phyloP scores from a whole-genome alignment of 2,329 filamentous ascomycete genomes.

The Fusarium tuaranense region DNA sequence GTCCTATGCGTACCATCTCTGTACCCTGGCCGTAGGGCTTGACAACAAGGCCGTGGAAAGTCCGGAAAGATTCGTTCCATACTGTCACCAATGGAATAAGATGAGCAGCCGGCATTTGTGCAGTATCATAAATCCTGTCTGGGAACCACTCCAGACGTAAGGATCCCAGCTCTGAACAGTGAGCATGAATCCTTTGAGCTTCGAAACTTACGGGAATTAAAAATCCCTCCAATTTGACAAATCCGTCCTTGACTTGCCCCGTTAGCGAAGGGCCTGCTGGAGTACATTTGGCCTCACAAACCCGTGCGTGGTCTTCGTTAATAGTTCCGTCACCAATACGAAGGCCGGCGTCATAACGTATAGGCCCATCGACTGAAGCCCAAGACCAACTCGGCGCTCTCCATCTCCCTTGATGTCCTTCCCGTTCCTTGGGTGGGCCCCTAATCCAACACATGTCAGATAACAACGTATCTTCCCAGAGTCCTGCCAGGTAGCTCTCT shows the following conservation, averaged over 20 bases:
- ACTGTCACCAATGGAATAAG: background rate
- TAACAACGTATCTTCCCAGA: background rate
- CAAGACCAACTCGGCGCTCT: background rate
- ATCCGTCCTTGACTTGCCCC: background rate
- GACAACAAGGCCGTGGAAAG: background rate
- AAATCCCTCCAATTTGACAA: background rate
- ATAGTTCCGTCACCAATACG: no score
- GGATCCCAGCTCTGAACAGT: accelerated
- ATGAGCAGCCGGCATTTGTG: background rate
- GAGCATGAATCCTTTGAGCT: accelerated
- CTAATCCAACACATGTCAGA: background rate
- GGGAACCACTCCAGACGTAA: background rate
- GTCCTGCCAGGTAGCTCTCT: background rate
- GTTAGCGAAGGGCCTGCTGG: background rate
- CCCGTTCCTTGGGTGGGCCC: no score
- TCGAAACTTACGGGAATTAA: background rate
- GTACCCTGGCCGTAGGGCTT: background rate
- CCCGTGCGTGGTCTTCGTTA: background rate
- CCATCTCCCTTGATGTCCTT: background rate
- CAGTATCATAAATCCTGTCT: background rate
- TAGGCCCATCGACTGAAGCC: background rate
- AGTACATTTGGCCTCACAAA: background rate
- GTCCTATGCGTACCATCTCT: background rate
- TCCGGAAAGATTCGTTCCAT: background rate
- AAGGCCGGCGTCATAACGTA: background rate